Conservation (phyloP, 768 basidiomycete species). For the Hydnum rufescens region DNA sequence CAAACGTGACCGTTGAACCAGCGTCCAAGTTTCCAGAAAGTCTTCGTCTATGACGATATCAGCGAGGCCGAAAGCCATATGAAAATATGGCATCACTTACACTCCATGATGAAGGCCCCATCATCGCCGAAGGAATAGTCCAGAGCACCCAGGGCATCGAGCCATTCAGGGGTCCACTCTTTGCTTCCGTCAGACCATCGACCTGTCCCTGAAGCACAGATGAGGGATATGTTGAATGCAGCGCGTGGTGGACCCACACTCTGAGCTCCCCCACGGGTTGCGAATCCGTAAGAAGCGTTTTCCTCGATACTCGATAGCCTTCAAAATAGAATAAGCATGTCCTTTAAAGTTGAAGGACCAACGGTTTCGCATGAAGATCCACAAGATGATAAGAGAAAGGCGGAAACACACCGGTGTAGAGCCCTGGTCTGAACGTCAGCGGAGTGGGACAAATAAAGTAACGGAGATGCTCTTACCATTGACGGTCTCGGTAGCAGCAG, state of each 20-base stretch:
- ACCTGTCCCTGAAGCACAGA: slow-evolving; percentile 14
- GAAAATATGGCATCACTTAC: background rate
- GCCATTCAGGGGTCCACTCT: slow-evolving; percentile 36
- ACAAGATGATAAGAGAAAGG: too few species aligned
- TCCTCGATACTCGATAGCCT: slow-evolving; percentile 25
- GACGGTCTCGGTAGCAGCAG: slow-evolving; percentile 14
- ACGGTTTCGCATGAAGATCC: too few species aligned
- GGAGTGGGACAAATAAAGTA: too few species aligned
- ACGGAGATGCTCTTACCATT: too few species aligned
- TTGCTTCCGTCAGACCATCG: slow-evolving; percentile 36
- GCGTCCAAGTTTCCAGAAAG: slow-evolving; percentile 19
- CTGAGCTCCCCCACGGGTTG: slow-evolving; percentile 30
- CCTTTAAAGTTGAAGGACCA: background rate
- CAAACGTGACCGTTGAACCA: slow-evolving; percentile 27
- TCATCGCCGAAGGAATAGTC: slow-evolving; percentile 31
- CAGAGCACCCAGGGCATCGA: slow-evolving; percentile 23
- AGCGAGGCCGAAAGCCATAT: background rate
- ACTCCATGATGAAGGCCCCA: slow-evolving; percentile 39
- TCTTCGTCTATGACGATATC: slow-evolving; percentile 7
- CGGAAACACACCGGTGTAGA: background rate
- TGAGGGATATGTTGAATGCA: background rate
- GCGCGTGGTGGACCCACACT: slow-evolving; percentile 3
- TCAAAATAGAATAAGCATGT: slow-evolving; percentile 31
- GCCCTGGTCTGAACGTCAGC: background rate
- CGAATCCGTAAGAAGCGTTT: slow-evolving; percentile 30